Percentiles rank a stretch among this genome's conserved stretches.
phyloP scores from a whole-genome alignment of 345 rosid genomes.

The Trapa bicornis region DNA sequence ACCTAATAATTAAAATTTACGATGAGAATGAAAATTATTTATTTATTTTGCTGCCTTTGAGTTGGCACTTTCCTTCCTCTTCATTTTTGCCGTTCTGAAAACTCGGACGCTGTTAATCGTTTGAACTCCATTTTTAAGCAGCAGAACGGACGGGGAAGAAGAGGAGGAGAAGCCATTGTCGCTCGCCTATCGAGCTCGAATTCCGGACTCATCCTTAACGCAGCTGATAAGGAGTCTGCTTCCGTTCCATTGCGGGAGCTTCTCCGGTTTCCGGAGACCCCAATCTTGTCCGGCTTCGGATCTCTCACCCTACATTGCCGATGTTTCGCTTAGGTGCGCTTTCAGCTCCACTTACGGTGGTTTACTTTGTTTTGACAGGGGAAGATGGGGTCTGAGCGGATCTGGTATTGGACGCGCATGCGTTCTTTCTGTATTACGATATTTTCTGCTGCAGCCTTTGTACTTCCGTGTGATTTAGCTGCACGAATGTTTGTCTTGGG shows the following conservation, averaged over 20 bases:
- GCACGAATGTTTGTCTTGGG: not conserved
- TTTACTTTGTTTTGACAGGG: not conserved
- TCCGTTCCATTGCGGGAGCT: slow-evolving; percentile 3
- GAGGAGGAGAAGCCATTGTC: not conserved
- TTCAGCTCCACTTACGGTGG: not conserved
- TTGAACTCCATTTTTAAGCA: not conserved
- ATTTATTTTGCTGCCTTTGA: not conserved
- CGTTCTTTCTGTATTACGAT: not conserved
- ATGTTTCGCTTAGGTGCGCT: slow-evolving; percentile 6
- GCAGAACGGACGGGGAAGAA: not conserved
- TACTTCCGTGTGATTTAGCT: not conserved
- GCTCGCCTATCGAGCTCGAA: not conserved
- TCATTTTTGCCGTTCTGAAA: not conserved
- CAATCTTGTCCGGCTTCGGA: not conserved
- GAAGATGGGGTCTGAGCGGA: slow-evolving; percentile 1
- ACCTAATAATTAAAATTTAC: too few species aligned
- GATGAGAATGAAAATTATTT: not conserved
- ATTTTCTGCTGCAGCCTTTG: not conserved
- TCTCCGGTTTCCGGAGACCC: not conserved
- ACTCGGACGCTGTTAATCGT: slow-evolving; percentile 6
- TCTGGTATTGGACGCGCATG: not conserved
- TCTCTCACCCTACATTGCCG: not conserved
- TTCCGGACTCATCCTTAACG: not conserved
- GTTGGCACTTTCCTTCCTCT: not conserved
- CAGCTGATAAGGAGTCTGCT: not conserved